Evolutionary conservation across 1,284 basidiomycete species (phyloP), one percentile per base, ranked within the genome.

Genomic region (Heliocybe sulcata): DNA sequence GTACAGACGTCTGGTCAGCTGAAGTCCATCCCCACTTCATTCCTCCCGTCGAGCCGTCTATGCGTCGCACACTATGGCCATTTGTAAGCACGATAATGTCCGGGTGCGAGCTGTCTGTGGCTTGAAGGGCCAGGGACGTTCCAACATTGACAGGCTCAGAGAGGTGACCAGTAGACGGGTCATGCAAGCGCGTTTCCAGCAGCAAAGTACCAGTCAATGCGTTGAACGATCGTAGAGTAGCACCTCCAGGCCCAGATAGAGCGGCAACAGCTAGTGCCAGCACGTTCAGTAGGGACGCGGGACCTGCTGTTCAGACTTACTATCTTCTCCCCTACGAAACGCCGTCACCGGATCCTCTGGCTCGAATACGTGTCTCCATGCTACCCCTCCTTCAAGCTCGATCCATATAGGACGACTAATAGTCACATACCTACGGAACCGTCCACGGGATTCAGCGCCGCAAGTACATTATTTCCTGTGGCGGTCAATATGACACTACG

Each of bases 331-430:
- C 35, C 77, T 76, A 59, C 83, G 79, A 64, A 88, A 91, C n/a
- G 77, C 79, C n/a, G 84, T 68, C 54, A 94, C 79, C 19, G 74
- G 73, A 60, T 96, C 91, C 26, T 78, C 72, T 3, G 76, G 65
- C 31, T 87, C 84, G 59, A 87, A 84, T 53, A 85, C 66, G 66
- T 89, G 82, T 66, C 94, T 80, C 94, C 94, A 98, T 22, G 78
- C 92, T 92, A 61, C 35, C 45, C 55, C 63, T 57, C 57, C 47
- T 31, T 55, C 42, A 58, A 45, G 38, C 26, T 12, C 33, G 33
- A 53, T 0, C 20, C 10, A 8, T 4, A 6, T 42, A 6, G 19
- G n/a, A 20, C n/a, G n/a, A 20, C 16, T n/a, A 4, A 20, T 16
- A n/a, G 16, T 42, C 16, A 42, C 53, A 16, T 35, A 93, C 92